phyloP scores from a whole-genome alignment of 139 green algal genomes.

The Chlamydomonas incerta region DNA sequence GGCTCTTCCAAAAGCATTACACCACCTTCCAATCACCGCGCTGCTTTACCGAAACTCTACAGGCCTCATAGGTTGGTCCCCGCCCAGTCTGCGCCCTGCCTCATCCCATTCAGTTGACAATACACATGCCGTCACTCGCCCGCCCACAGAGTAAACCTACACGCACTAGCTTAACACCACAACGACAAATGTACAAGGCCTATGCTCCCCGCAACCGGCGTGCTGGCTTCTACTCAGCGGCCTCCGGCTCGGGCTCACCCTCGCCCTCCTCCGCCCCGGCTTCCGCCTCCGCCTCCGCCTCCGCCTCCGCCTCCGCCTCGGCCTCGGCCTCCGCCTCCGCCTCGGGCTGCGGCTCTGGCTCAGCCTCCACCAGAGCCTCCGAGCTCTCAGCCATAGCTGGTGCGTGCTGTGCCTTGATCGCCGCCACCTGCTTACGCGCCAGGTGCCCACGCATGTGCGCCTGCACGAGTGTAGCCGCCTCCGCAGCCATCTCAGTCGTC shows the following conservation, averaged over 20 bases:
- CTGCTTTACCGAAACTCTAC: too few species aligned
- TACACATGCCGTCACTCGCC: too few species aligned
- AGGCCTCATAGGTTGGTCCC: too few species aligned
- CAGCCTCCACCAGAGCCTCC: background rate
- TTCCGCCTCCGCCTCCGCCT: background rate
- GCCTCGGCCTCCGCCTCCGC: background rate
- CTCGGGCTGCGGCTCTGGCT: background rate
- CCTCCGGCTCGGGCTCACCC: background rate
- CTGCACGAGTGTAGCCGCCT: constrained; percentile 3
- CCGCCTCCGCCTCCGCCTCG: background rate
- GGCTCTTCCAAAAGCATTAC: too few species aligned
- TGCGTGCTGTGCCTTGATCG: background rate
- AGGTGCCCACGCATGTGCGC: constrained; percentile 19
- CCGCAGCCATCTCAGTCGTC: background rate
- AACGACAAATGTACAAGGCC: too few species aligned
- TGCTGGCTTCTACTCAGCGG: too few species aligned
- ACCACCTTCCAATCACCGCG: too few species aligned
- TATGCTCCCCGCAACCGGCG: too few species aligned
- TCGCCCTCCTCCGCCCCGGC: background rate
- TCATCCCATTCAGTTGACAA: too few species aligned
- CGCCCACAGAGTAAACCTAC: too few species aligned
- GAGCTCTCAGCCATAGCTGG: background rate
- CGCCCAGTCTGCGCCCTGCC: too few species aligned
- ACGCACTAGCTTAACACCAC: too few species aligned
- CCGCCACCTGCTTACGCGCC: constrained; percentile 19